A percentile compares a stretch with the other conserved stretches of the same genome.
Evolutionary conservation across 331 rosid species (phyloP).

Genomic region (Cydonia oblonga): DNA sequence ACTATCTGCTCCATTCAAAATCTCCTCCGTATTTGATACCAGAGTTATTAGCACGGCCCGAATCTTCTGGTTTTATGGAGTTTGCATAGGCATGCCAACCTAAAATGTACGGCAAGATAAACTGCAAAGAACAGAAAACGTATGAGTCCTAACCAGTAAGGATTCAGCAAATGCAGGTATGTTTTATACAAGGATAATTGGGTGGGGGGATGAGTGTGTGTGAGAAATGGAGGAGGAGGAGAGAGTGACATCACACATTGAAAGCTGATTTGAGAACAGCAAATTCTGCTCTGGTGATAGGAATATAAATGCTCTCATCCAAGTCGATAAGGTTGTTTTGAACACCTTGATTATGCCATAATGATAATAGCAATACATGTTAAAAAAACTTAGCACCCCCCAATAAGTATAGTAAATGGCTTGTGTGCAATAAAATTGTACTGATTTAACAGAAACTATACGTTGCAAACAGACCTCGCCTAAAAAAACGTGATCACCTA

Average conservation of each 20-base stretch:
- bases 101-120: constrained; percentile 59
- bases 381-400: neutral
- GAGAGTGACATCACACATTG: constrained; percentile 38
- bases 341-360: constrained; percentile 40
- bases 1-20: constrained; percentile 72
- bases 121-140: constrained; percentile 37
- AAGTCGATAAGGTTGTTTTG: constrained; percentile 68
- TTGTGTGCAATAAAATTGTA: neutral
- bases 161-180: neutral
- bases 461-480: neutral
- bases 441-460: neutral
- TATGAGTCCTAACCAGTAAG: neutral
- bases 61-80: constrained; percentile 53
- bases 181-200: neutral
- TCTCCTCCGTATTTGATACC: constrained; percentile 64
- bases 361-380: constrained; percentile 11
- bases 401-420: constrained; percentile 4
- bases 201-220: neutral
- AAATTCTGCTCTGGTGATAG: constrained; percentile 71
- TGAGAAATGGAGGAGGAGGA: neutral
- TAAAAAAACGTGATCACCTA: neutral
- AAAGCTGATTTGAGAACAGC: constrained; percentile 69
- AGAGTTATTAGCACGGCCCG: constrained; percentile 28
- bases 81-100: constrained; percentile 86
- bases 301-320: constrained; percentile 70